Conservation (phyloP, 768 basidiomycete genomes). For the Boletus tomentosulus region DNA sequence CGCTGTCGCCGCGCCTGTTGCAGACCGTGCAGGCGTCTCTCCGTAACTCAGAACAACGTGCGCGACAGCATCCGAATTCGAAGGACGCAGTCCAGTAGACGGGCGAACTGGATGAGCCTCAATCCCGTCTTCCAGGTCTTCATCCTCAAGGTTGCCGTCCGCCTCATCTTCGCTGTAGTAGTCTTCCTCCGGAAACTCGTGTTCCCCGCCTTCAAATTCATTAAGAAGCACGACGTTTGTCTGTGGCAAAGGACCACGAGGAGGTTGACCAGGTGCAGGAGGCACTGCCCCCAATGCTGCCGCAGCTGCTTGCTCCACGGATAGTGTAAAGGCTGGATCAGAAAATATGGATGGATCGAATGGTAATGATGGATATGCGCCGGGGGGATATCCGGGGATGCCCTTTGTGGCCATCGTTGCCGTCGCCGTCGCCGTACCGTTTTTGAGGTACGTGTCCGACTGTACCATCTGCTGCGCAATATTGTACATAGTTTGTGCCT, state of each 20-base stretch:
- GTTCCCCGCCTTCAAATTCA: conserved; percentile 35
- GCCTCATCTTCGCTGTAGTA: conserved; percentile 47
- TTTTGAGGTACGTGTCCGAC: conserved; percentile 37
- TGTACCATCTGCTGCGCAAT: conserved; percentile 65
- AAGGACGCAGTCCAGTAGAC: conserved; percentile 9
- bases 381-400: conserved; percentile 38
- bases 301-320: conserved; percentile 47
- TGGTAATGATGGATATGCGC: conserved; percentile 39
- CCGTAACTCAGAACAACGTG: conserved; percentile 41
- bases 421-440: conserved; percentile 30
- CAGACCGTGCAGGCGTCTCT: conserved; percentile 23
- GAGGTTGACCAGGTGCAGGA: conserved; percentile 29
- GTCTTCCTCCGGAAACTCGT: conserved; percentile 38
- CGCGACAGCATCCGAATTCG: conserved; percentile 29
- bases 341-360: conserved; percentile 53
- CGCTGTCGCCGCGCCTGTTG: not conserved
- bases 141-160: conserved; percentile 40
- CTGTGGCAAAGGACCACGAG: conserved; percentile 30
- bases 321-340: conserved; percentile 48
- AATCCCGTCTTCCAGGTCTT: conserved; percentile 31
- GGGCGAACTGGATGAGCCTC: conserved; percentile 25
- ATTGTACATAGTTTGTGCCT: conserved; percentile 63
- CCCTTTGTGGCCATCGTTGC: conserved; percentile 34
- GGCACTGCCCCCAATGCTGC: conserved; percentile 30
- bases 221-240: conserved; percentile 37